Evolutionary conservation across 129 eudicot genomes (phyloP), one percentile per base, ranked within the genome.

Genomic region (carrot (Daucus carota)): DNA sequence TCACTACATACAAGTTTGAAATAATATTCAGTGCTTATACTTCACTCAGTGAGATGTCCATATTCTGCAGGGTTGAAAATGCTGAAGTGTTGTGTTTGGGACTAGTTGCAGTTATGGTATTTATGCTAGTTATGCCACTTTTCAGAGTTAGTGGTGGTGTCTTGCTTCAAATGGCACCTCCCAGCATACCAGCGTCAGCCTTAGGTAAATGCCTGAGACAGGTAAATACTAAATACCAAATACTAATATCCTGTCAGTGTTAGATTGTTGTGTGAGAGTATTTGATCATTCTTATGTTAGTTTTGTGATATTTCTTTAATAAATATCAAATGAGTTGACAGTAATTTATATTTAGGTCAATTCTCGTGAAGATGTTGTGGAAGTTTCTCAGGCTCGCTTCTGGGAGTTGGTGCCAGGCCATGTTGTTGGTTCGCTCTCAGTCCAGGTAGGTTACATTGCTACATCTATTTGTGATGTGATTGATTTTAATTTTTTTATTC

Each of bases 51-150:
- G 26, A 68, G 33, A 26, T 46, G 2, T 24, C 70, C 14, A 75
- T 72, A 2, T 70, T 29, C 70, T 75, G 28, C 81, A 94, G 97
- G 93, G 91, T 94, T 76, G 83, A 90, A 16, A 94, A 94, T 89
- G 98, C 98, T 45, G 98, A 94, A 86, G 98, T 91, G n/a, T 86
- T 94, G 81, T 91, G 98, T 78, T 73, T 94, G 89, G 98, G 98
- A 77, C 80, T 94, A 76, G 98, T 94, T 81, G 85, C 97, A 40
- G 90, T 89, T 76, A 87, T 83, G 4, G 92, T 94, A 38, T 94
- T 91, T 83, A 89, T 94, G 92, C 90, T 94, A 74, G 97, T 86
- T 8, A 89, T 94, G 93, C 98, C 98, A 73, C 92, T 94, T 26
- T 94, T 94, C 48, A 94, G 85, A 85, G 79, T 89, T 33, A 87